These are phyloP conservation scores for Parietaria judaica DNA, from an alignment of 306 rosid species.

Conservation along the genomic window DNA sequence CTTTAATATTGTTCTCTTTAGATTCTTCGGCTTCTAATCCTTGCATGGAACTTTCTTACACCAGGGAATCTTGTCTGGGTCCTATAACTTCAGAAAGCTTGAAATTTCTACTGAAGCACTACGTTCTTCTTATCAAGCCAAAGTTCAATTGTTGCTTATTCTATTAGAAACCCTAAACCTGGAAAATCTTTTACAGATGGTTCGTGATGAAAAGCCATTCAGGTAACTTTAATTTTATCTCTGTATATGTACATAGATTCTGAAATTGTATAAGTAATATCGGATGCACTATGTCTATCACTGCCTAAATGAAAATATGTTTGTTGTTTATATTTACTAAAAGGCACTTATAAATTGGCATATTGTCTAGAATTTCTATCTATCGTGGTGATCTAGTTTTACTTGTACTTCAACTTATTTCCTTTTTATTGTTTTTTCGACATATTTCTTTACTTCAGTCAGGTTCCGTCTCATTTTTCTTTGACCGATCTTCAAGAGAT, in stretches of 20 bases:
- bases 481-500: conserved; percentile 69
- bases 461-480: conserved; percentile 41
- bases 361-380: too few species aligned
- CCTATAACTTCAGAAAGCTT: conserved; percentile 66
- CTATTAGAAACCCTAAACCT: conserved; percentile 79
- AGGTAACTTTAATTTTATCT: conserved; percentile 35
- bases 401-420: too few species aligned
- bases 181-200: conserved; percentile 89
- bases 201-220: conserved; percentile 80
- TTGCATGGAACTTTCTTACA: conserved; percentile 23
- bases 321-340: too few species aligned
- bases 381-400: too few species aligned
- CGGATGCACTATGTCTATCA: too few species aligned
- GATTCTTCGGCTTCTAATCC: conserved; percentile 13
- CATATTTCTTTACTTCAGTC: conserved; percentile 35
- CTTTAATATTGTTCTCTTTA: conserved; percentile 11
- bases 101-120: conserved; percentile 59
- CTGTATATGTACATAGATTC: background rate
- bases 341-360: too few species aligned
- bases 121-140: conserved; percentile 51
- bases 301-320: too few species aligned
- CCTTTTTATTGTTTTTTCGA: too few species aligned
- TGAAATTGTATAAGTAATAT: too few species aligned
- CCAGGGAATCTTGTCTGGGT: conserved; percentile 72
- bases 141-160: conserved; percentile 70